Percentiles rank a stretch among this genome's conserved stretches.
Evolutionary conservation across 306 rosid species (phyloP).

Genomic region (Castanospermum australe): DNA sequence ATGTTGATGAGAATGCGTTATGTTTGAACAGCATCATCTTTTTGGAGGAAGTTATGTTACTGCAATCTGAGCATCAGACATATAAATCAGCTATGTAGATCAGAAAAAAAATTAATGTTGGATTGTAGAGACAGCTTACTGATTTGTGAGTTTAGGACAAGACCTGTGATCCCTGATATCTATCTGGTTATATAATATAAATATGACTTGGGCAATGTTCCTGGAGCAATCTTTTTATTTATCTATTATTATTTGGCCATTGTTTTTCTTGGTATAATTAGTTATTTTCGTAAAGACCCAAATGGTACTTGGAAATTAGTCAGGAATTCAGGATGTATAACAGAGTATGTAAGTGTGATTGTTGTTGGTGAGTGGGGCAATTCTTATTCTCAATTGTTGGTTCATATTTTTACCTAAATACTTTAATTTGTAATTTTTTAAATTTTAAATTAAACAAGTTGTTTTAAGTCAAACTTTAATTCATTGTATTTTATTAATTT

Average conservation of each 20-base stretch:
- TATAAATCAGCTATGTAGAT: conserved; percentile 31
- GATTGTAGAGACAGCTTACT: conserved; percentile 9
- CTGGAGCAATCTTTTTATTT: not conserved
- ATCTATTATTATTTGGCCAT: not conserved
- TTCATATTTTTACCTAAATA: no score
- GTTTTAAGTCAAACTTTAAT: no score
- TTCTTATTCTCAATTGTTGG: no score
- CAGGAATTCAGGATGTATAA: not conserved
- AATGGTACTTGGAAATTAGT: not conserved
- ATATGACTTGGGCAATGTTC: not conserved
- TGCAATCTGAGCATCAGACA: conserved; percentile 31
- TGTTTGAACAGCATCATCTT: conserved; percentile 25
- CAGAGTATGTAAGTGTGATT: not conserved
- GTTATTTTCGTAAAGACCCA: not conserved
- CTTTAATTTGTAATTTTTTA: no score
- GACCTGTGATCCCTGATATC: not conserved
- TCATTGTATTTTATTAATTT: no score
- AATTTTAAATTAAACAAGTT: no score
- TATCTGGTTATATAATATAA: conserved; percentile 11
- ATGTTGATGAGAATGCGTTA: conserved; percentile 29
- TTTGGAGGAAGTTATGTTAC: conserved; percentile 16
- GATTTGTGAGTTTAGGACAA: conserved; percentile 30
- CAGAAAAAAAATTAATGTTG: not conserved
- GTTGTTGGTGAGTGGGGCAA: no score
- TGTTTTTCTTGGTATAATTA: not conserved